Evolutionary conservation across 805 yeast species (phyloP).

Genomic region (Candida chilensis): DNA sequence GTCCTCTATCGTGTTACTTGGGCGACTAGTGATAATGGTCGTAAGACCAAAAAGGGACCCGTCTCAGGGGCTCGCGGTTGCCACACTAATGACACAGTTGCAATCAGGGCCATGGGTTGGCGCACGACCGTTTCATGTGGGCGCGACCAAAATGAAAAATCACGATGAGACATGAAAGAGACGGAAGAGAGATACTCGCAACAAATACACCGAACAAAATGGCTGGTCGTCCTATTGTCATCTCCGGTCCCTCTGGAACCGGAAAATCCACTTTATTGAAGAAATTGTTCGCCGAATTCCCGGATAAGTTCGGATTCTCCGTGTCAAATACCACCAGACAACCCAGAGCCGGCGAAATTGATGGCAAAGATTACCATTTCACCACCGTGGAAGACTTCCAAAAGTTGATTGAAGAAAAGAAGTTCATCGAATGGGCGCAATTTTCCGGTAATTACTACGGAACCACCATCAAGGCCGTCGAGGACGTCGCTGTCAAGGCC

Average conservation of each 20-base stretch:
- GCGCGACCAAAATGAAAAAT: too few relatives aligned
- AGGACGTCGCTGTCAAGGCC: slow-evolving; percentile 49
- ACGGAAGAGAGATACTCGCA: too few relatives aligned
- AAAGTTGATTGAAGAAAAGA: slow-evolving; percentile 58
- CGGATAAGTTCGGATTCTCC: slow-evolving; percentile 86
- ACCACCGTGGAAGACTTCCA: slow-evolving; percentile 74
- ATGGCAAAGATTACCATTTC: slow-evolving; percentile 89
- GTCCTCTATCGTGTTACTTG: too few relatives aligned
- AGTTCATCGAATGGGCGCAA: slow-evolving; percentile 96
- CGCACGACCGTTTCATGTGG: too few relatives aligned
- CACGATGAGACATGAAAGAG: too few relatives aligned
- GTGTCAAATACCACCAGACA: slow-evolving; percentile 87
- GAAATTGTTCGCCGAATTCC: slow-evolving; percentile 83
- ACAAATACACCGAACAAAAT: background rate
- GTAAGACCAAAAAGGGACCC: too few relatives aligned
- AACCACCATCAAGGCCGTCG: slow-evolving; percentile 79
- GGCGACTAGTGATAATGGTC: too few relatives aligned
- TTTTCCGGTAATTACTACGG: slow-evolving; percentile 98
- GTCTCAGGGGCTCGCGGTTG: too few relatives aligned
- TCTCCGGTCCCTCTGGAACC: slow-evolving; percentile 95
- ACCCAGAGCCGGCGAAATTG: slow-evolving; percentile 87
- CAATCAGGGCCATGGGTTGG: too few relatives aligned
- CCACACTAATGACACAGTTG: too few relatives aligned
- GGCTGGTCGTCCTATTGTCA: slow-evolving; percentile 70
- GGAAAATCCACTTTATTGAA: slow-evolving; percentile 94